phyloP scores from a whole-genome alignment of 2,329 filamentous ascomycete genomes.

The Trichophyton simii region DNA sequence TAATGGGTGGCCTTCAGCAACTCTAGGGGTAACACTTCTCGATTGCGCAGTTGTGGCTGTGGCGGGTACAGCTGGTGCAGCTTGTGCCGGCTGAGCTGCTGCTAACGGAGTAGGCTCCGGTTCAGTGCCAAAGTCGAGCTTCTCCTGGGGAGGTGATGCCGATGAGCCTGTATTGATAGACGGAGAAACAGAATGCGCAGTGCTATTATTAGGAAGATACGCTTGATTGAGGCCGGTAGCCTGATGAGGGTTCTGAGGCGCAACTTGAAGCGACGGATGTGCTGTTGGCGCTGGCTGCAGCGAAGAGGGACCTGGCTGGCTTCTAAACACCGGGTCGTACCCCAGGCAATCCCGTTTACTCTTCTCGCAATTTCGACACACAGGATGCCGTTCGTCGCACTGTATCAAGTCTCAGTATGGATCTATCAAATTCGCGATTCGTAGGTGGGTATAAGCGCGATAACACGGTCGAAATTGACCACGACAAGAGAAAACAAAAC shows the following conservation, averaged over 20 bases:
- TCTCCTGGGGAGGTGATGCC: slow-evolving; percentile 2
- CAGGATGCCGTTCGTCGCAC: slow-evolving; percentile 94
- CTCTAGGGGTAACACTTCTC: not conserved
- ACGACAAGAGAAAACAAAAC: not conserved
- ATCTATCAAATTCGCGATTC: not conserved
- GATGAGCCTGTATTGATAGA: slow-evolving; percentile 4
- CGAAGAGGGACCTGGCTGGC: slow-evolving; percentile 55
- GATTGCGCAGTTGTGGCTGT: not conserved
- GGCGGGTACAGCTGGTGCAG: not conserved
- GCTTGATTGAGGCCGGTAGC: slow-evolving; percentile 14
- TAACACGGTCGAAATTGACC: not conserved
- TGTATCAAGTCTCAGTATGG: slow-evolving; percentile 27
- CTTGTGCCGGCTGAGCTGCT: not conserved
- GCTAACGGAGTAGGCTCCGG: not conserved
- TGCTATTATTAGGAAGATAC: not conserved
- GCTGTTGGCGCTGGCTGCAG: slow-evolving; percentile 49
- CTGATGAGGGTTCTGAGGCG: slow-evolving; percentile 30
- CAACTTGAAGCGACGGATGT: slow-evolving; percentile 30
- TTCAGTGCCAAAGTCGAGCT: not conserved
- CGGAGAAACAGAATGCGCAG: slow-evolving; percentile 7
- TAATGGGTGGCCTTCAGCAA: slow-evolving; percentile 3
- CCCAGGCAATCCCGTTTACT: slow-evolving; percentile 56
- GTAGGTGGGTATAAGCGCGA: slow-evolving; percentile 7
- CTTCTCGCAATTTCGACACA: slow-evolving; percentile 61
- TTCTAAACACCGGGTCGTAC: slow-evolving; percentile 59